Base-by-base conservation (phyloP, 2,329 filamentous ascomycete species). In the Leptosphaerulina australis region DNA sequence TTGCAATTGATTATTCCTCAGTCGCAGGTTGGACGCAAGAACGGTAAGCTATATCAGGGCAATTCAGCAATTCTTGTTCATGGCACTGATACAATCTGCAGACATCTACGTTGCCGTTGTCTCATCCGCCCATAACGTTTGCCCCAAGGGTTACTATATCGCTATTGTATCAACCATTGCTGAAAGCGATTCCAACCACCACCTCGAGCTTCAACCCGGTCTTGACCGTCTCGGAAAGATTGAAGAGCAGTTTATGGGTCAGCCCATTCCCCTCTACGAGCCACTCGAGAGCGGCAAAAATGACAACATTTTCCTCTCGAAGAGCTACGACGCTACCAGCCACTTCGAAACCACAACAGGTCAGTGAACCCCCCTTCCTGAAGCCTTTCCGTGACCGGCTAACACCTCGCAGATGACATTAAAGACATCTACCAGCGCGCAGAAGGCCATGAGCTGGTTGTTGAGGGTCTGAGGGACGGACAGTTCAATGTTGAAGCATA, bases 101-200 rank as follows among this genome's bases (percentile, higher is more conserved):
- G 91, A 97, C 71, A 92, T 99, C 70, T 99, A 99, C 82, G 88
- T 99, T 70, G 93, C 94, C 49, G 89, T 94, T 73, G 91, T 99
- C 52, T 97, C 92, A 1, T 91, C 90, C 29, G 90, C 92, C 28
- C 95, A 99, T 81, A 97, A 96, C 68, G 95, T 99, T 65, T 97
- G 93, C 80, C 94, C 95, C 67, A 96, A 96, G 83, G 93, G 93
- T 55, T 97, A 97, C 84, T 99, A 95, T 81, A 91, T 99, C 65
- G 94, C 94, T 66, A 99, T 97, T 55, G 93, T 99, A 60, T 96
- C 91, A 37, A 99, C 94, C 53, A 97, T 99, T 70, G 91, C 94
- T 58, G 95, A 99, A 81, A 87, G 86, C 34, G 79, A 86, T 55
- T 87, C 90, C 59, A 97, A 99, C 83, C 92, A 96, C 77, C 94